These are phyloP conservation scores for Suillus decipiens DNA, from an alignment of 768 basidiomycete genomes.

Conservation along the genomic window DNA sequence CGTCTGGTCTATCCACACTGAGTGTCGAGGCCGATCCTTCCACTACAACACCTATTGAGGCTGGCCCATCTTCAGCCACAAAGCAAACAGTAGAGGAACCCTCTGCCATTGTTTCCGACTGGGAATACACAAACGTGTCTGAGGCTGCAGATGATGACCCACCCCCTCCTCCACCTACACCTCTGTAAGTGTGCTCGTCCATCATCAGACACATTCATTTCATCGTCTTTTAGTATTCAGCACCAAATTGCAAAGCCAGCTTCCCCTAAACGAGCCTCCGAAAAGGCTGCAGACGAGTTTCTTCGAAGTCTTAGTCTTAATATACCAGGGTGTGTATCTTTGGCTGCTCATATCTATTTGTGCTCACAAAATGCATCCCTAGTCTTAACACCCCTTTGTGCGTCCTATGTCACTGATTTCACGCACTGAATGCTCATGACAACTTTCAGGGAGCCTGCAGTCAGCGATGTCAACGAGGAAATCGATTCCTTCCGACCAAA, in stretches of 20 bases:
- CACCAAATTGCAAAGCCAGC: conserved; percentile 13
- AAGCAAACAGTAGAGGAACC: conserved; percentile 1
- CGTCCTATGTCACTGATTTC: conserved; percentile 8
- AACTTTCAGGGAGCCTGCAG: conserved; percentile 19
- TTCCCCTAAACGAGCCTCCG: conserved; percentile 22
- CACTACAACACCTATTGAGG: no score
- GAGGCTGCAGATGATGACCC: neutral
- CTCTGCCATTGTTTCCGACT: neutral
- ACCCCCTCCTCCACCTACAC: neutral
- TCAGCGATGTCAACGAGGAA: conserved; percentile 8
- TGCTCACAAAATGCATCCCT: neutral
- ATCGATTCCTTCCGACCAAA: conserved; percentile 7
- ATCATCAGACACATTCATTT: neutral
- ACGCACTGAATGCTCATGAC: neutral
- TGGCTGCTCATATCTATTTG: neutral
- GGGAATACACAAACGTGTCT: neutral
- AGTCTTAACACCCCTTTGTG: conserved; percentile 31
- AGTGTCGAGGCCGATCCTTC: neutral
- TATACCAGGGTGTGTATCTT: conserved; percentile 27
- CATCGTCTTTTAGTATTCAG: neutral
- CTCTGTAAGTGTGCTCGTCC: neutral
- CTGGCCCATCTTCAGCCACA: neutral
- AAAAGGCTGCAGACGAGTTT: conserved; percentile 29
- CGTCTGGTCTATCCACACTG: neutral
- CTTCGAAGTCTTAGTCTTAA: conserved; percentile 26